Percentiles rank a stretch among this genome's conserved stretches.
These are phyloP conservation scores for Cutaneotrichosporon dermatis DNA, from an alignment of 1,284 basidiomycete species.

Conservation along the genomic window DNA sequence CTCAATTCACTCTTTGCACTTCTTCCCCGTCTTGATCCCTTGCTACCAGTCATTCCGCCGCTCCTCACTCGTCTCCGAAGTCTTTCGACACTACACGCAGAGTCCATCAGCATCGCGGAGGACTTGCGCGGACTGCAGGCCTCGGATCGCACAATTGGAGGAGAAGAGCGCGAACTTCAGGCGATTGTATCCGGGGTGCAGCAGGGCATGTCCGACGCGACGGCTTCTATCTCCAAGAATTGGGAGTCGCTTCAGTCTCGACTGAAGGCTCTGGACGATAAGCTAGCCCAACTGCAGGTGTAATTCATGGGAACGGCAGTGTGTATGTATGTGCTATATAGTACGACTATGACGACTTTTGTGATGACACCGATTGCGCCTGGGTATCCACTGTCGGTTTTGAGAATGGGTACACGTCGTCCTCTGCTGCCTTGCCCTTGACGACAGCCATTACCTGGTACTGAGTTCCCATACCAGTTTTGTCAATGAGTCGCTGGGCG, in stretches of 20 bases:
- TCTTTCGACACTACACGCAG: constrained; percentile 73
- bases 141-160: constrained; percentile 61
- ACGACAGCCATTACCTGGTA: constrained; percentile 56
- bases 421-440: constrained; percentile 20
- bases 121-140: constrained; percentile 64
- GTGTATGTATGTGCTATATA: not conserved
- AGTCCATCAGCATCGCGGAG: constrained; percentile 64
- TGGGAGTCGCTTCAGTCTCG: constrained; percentile 61
- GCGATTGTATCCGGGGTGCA: constrained; percentile 64
- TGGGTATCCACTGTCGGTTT: not conserved
- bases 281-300: constrained; percentile 27
- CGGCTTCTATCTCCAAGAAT: constrained; percentile 64
- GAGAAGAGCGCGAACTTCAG: constrained; percentile 63
- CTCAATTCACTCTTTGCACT: constrained; percentile 61
- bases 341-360: not conserved
- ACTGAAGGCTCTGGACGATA: constrained; percentile 54
- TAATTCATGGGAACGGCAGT: not conserved
- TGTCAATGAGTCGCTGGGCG: constrained; percentile 55
- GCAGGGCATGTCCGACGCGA: constrained; percentile 68
- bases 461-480: constrained; percentile 56
- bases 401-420: constrained; percentile 48
- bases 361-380: not conserved
- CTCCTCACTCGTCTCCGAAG: constrained; percentile 83
- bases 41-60: constrained; percentile 83
- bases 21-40: constrained; percentile 74